Evolutionary conservation across 495 filamentous ascomycete genomes (phyloP).

Genomic region (Sordaria brevicollis): DNA sequence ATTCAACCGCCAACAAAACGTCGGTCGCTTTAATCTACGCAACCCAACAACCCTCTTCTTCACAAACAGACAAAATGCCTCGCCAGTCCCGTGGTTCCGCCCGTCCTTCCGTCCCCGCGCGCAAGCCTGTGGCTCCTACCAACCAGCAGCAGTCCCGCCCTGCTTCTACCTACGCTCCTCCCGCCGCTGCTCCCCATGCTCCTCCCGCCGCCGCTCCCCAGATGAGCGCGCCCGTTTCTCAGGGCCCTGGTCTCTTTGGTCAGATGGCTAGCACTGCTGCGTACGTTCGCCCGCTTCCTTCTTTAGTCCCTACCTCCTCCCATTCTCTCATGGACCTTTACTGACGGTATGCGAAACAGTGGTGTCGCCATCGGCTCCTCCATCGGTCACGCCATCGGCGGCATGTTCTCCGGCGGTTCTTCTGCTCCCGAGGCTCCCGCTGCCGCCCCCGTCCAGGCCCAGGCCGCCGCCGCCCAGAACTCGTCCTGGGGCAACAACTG

Average conservation of each 20-base stretch:
- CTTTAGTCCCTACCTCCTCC: not conserved
- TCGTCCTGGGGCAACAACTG: slow-evolving; percentile 59
- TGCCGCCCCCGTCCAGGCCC: slow-evolving; percentile 27
- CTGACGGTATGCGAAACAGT: slow-evolving; percentile 35
- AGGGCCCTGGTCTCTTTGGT: slow-evolving; percentile 65
- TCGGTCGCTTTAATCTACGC: not conserved
- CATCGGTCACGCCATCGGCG: slow-evolving; percentile 88
- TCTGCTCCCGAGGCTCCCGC: slow-evolving; percentile 43
- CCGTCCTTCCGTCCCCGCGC: slow-evolving; percentile 55
- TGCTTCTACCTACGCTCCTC: slow-evolving; percentile 55
- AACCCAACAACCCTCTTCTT: not conserved
- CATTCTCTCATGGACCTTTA: not conserved
- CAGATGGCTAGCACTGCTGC: slow-evolving; percentile 83
- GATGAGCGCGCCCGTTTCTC: slow-evolving; percentile 27
- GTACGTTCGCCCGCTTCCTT: slow-evolving; percentile 44
- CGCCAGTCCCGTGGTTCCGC: slow-evolving; percentile 65
- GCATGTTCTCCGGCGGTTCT: slow-evolving; percentile 56
- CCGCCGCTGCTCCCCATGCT: slow-evolving; percentile 33
- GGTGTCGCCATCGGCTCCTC: slow-evolving; percentile 93
- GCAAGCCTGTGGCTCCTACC: slow-evolving; percentile 44
- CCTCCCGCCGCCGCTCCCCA: slow-evolving; percentile 37
- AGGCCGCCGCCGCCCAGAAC: slow-evolving; percentile 25
- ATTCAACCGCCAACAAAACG: slow-evolving; percentile 1
- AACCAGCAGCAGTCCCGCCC: slow-evolving; percentile 50
- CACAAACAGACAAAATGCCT: slow-evolving; percentile 49